Evolutionary conservation across 768 basidiomycete genomes (phyloP), one percentile per base, ranked within the genome.

Genomic region (Naganishia vaughanmartiniae): DNA sequence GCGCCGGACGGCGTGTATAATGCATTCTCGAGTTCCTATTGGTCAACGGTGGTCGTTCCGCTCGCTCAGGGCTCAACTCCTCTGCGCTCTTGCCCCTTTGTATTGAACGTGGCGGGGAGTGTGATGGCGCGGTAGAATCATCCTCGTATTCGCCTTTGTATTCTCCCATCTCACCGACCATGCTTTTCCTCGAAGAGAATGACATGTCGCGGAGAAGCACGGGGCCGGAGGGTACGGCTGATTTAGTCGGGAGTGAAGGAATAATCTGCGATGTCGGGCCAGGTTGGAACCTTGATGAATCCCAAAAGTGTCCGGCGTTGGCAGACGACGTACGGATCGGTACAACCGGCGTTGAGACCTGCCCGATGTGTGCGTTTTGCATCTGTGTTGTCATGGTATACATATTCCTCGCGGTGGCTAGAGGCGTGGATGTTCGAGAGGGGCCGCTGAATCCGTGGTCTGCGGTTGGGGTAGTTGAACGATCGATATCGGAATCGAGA

Each of bases 21-120:
- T 63, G 60, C 60, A 63, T 63, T n/a, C 60, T 63, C n/a, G 60
- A 63, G 42, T 63, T 63, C 26, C 60, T n/a, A 46, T 63, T 63
- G 24, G 28, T 30, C 1, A 63, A 45, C 5, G 36, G 39, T 34
- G 60, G 39, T 30, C 60, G 31, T 24, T 31, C 39, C n/a, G 42
- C 21, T 21, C 60, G 31, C 2, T 31, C 1, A 1, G 24, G 36
- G 7, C 60, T 42, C 39, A 36, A 14, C 6, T 63, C 60, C 14
- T 63, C 39, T 21, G 24, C 26, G 19, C 39, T 45, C 60, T 63
- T 63, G 9, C 60, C 60, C 60, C 46, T 63, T 10, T 42, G 60
- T 24, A 63, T 45, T 10, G 42, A 46, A 7, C 21, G 24, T 11
- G 42, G 39, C 1, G 60, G 39, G 5, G 60, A 39, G 10, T 17